Base-by-base conservation (phyloP, 306 rosid genomes). In the Lithocarpus polystachyus region DNA sequence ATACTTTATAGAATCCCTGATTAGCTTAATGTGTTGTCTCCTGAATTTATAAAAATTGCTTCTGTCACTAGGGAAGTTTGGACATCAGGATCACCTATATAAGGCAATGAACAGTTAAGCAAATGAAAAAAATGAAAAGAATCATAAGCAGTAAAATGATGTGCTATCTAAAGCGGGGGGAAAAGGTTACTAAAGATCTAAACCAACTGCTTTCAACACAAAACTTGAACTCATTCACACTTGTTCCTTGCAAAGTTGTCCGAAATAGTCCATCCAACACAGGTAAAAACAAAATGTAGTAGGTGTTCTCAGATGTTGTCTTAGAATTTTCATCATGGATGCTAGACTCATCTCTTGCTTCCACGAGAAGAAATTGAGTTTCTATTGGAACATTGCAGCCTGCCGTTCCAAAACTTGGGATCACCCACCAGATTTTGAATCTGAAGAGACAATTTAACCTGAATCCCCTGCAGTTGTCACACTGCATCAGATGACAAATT, bases 341-440 rank as follows among this genome's bases (percentile, higher is more conserved):
- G 1, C 80, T 84, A 71, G 74, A 76, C 56, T 78, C 85, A 67
- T 85, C 77, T 67, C 52, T 88, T 72, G 90, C 87, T 89, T 91
- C 92, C 52, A 91, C 24, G 1, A 93, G 83, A 19, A 91, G 81
- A 80, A 89, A 82, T 75, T 91, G 97, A 73, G 97, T 89, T 79
- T 93, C 96, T 22, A 85, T 24, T 3, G 91, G 93, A 81, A 93
- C 75, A 56, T 93, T 90, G 14, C 92, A 76, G 0, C 84, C 90
- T 0, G 83, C 76, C 45, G 48, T 78, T 57, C 93, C 93, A 3
- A 88, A 22, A 45, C 86, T 67, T 5, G 91, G 97, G 55, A 86
- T 84, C 98, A 91, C 88, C 97, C 98, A 88, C 93, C 96, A 86
- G 5, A 88, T 75, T 74, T 91, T 91, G 48, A 81, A 22, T 89